phyloP scores from a whole-genome alignment of 176 grass and related monocot genomes.

The Carex myosuroides region DNA sequence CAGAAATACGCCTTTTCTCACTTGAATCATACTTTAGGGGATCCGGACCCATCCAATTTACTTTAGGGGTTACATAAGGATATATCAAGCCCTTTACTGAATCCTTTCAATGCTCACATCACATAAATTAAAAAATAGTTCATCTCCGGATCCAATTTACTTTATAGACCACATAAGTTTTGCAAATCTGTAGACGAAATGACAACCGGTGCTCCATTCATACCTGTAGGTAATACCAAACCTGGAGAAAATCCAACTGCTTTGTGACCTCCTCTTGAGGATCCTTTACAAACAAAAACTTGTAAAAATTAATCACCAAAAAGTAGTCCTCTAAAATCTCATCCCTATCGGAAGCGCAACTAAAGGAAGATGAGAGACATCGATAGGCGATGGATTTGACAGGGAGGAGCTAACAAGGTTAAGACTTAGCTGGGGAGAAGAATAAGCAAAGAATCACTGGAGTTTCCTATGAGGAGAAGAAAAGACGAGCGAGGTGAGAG shows the following conservation, averaged over 20 bases:
- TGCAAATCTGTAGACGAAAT: neutral
- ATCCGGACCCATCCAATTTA: no score
- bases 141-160: neutral
- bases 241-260: conserved; percentile 75
- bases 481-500: neutral
- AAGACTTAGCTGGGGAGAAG: neutral
- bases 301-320: conserved; percentile 30
- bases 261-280: conserved; percentile 18
- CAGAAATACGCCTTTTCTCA: conserved; percentile 85
- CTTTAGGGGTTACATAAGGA: conserved; percentile 22
- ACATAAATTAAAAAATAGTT: neutral
- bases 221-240: conserved; percentile 2
- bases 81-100: neutral
- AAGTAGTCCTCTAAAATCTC: conserved; percentile 25
- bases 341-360: neutral
- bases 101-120: neutral
- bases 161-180: neutral
- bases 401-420: neutral
- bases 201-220: neutral
- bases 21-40: conserved; percentile 53
- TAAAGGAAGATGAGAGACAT: conserved; percentile 4
- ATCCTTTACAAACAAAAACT: no score
- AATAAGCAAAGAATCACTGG: neutral
- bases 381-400: neutral
- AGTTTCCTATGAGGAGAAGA: neutral